These are phyloP conservation scores for Agroathelia rolfsii DNA, from an alignment of 1,284 basidiomycete species.

Conservation along the genomic window DNA sequence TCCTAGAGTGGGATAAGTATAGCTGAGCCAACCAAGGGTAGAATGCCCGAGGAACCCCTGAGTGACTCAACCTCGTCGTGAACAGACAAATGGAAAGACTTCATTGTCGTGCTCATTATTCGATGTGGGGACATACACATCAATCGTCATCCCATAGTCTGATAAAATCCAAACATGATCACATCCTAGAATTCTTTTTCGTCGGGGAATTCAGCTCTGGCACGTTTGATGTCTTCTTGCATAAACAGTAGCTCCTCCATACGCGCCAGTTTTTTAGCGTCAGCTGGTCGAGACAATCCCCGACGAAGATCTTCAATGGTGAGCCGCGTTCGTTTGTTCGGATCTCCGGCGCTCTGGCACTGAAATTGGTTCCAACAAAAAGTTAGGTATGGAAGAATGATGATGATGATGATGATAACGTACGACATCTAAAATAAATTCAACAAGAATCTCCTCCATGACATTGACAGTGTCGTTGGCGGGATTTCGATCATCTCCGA, in stretches of 20 bases:
- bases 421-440: constrained; percentile 85
- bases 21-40: no score
- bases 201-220: constrained; percentile 69
- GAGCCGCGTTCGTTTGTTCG: constrained; percentile 60
- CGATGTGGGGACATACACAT: no score
- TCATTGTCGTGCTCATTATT: no score
- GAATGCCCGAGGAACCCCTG: no score
- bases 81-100: no score
- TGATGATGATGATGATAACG: no score
- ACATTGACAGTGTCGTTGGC: constrained; percentile 81
- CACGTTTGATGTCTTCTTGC: constrained; percentile 88
- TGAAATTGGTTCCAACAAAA: constrained; percentile 24
- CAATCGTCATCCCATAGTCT: no score
- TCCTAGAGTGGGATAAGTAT: no score
- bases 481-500: constrained; percentile 84
- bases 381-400: constrained; percentile 6
- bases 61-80: no score
- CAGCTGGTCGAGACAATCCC: constrained; percentile 64
- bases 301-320: constrained; percentile 76
- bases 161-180: no score
- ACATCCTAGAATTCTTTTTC: constrained; percentile 35
- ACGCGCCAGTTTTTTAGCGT: constrained; percentile 78
- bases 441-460: constrained; percentile 89
- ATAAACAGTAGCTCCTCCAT: constrained; percentile 86
- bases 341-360: constrained; percentile 63